These are phyloP conservation scores for Edaphochlamys debaryana DNA, from an alignment of 139 green algal species.

Conservation along the genomic window DNA sequence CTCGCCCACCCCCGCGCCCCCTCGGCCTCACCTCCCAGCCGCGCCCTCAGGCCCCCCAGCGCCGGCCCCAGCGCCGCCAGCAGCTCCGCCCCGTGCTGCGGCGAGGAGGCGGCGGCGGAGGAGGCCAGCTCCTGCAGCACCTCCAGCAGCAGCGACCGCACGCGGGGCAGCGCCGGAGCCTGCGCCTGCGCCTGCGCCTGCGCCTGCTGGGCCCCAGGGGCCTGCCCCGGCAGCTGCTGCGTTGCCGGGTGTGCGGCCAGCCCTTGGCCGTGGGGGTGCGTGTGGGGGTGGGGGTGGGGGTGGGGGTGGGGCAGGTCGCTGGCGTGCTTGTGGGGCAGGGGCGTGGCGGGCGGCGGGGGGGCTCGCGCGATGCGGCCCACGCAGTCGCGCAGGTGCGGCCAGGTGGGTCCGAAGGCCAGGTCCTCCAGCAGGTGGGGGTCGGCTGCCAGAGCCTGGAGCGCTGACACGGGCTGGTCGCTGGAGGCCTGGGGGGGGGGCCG, in stretches of 20 bases:
- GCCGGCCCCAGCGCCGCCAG: conserved; percentile 14
- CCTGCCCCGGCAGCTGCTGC: neutral
- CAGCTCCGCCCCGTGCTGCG: conserved; percentile 19
- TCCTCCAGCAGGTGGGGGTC: conserved; percentile 38
- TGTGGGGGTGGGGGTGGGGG: too few relatives aligned
- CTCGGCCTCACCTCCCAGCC: too few relatives aligned
- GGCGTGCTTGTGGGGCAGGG: neutral
- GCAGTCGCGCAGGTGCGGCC: conserved; percentile 20
- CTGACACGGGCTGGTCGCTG: conserved; percentile 7
- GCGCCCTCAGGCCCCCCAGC: neutral
- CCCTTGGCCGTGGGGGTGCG: neutral
- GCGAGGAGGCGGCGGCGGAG: neutral
- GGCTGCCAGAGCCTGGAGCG: conserved; percentile 6
- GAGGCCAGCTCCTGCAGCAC: conserved; percentile 6
- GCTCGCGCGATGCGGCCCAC: conserved; percentile 6
- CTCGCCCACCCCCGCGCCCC: too few relatives aligned
- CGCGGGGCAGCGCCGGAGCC: neutral
- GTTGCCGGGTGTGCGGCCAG: neutral
- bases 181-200: too few relatives aligned
- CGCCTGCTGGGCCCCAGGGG: too few relatives aligned
- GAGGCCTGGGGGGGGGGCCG: neutral
- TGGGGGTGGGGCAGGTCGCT: too few relatives aligned
- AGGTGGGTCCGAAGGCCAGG: conserved; percentile 22
- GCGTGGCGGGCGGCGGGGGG: neutral
- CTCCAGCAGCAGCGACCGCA: conserved; percentile 7